Base-by-base conservation (phyloP, 129 eudicot genomes). In the Dittrichia graveolens region DNA sequence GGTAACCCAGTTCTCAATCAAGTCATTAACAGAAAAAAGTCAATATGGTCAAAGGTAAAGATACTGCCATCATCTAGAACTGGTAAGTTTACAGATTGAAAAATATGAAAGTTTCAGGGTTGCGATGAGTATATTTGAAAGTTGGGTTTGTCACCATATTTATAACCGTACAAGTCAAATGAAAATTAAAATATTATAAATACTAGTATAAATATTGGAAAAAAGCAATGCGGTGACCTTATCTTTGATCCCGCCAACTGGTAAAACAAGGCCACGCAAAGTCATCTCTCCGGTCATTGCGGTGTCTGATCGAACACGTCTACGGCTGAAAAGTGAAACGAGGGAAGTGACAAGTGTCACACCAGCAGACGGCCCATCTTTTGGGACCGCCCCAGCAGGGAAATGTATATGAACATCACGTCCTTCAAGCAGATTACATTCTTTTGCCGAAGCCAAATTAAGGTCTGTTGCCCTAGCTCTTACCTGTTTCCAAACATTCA, bases 361-460 rank as follows among this genome's bases (percentile, higher is more conserved):
- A 64, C 99, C 99, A 65, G 99, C 99, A 37, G 99, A 94, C 15
- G 99, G 99, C 14, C 99, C 99, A 76, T 94, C 99, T 79, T 94
- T 94, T 6, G 97, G 97, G 42, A 94, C 95, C 37, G 99, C 99
- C 46, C 99, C 99, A 8, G 99, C 99, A 54, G 99, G 99, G 61
- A 94, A 94, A 82, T 94, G 99, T 78, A 94, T 90, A 65, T 94
- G 99, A 58, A 94, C 81, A 62, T 94, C 97, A 59, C 88, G 81
- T 31, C 89, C 88, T 53, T 94, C 86, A 78, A 94, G 86, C 52
- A 94, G 79, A 81, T 90, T 90, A 55, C 75, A 75, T 73, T 79
- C 88, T 65, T 81, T 82, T 55, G 82, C 65, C 54, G 85, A 69
- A 52, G 82, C 88, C 82, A 94, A 75, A 24, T 86, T 86, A 52